Base-by-base conservation (phyloP, 73 alveolate species). In the Paramecium primaurelia region DNA sequence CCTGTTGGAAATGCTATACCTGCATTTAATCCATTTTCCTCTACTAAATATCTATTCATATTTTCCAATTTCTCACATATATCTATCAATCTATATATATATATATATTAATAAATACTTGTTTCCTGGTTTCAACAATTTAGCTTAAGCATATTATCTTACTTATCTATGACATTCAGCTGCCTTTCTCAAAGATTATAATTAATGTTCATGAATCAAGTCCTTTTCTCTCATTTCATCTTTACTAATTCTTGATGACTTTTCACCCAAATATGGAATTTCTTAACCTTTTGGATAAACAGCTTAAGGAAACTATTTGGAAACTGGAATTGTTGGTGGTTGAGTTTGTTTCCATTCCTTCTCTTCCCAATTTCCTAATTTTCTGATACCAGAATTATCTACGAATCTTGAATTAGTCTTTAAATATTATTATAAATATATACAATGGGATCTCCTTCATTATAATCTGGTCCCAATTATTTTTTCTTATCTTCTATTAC, bases 1-100 rank as follows among this genome's bases (percentile, higher is more conserved):
- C 99, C 99, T 22, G 99, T 97, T 12, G 99, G 99, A 93, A 98
- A 98, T 59, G 99, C 98, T 91, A 96, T 97, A 16, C 99, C 99
- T 10, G 98, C 96, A 64, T 97, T 97, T 25, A 97, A 75, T 25
- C 96, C 96, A 91, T 97, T 97, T n/a, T 95, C 96, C 89, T 97
- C 97, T 14, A 98, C 95, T 73, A 98, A 93, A 75, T 92, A 93
- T 75, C 98, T 84, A 26, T 96, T 88, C 93, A 95, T 96, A 59
- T 97, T 95, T 95, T 98, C 99, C 80, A 97, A 80, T 86, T 92
- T 96, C 71, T 96, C 97, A 64, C 99, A 96, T 44, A 98, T 96
- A 69, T 98, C 99, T 47, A 97, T 96, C 92, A 97, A 94, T 80
- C 92, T 96, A 40, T 10, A 40, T 14, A 40, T 40, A 8, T 40